A percentile compares a stretch with the other conserved stretches of the same genome.
These are phyloP conservation scores for Xerocomellus amylosporus DNA, from an alignment of 768 basidiomycete genomes.

Conservation along the genomic window DNA sequence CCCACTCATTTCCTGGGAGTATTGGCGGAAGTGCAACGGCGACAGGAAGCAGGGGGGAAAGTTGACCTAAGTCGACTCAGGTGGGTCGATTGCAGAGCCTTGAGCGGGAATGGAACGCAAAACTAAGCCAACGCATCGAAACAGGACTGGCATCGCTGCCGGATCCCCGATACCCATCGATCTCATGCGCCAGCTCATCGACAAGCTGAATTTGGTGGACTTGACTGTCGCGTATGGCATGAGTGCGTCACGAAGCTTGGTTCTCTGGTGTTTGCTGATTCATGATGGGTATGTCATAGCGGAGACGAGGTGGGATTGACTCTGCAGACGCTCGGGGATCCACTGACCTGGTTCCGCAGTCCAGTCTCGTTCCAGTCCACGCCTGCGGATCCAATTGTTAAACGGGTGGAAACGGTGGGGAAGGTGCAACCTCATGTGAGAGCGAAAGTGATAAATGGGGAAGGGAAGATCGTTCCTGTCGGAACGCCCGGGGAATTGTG, in stretches of 20 bases:
- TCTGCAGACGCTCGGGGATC: background rate
- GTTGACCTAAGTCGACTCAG: conserved; percentile 53
- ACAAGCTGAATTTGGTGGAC: conserved; percentile 62
- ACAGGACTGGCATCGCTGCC: conserved; percentile 79
- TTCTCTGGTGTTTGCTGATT: conserved; percentile 2
- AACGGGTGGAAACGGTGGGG: conserved; percentile 82
- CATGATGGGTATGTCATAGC: conserved; percentile 39
- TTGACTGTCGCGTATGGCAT: conserved; percentile 83
- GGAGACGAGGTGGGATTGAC: conserved; percentile 55
- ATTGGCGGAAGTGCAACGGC: conserved; percentile 59
- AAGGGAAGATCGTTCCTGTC: conserved; percentile 65
- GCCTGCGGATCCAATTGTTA: conserved; percentile 61
- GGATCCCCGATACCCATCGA: conserved; percentile 78
- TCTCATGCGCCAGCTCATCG: conserved; percentile 70
- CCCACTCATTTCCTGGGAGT: conserved; percentile 84
- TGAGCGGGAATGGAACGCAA: background rate
- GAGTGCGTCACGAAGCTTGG: conserved; percentile 51
- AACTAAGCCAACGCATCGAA: background rate
- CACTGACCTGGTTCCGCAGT: conserved; percentile 35
- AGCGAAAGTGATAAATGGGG: conserved; percentile 63
- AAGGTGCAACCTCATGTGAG: conserved; percentile 72
- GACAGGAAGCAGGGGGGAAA: conserved; percentile 43
- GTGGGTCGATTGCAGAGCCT: conserved; percentile 32
- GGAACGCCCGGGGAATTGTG: conserved; percentile 73
- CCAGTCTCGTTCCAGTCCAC: conserved; percentile 84